phyloP scores from a whole-genome alignment of 441 rosid species.

The Metrosideros polymorpha region DNA sequence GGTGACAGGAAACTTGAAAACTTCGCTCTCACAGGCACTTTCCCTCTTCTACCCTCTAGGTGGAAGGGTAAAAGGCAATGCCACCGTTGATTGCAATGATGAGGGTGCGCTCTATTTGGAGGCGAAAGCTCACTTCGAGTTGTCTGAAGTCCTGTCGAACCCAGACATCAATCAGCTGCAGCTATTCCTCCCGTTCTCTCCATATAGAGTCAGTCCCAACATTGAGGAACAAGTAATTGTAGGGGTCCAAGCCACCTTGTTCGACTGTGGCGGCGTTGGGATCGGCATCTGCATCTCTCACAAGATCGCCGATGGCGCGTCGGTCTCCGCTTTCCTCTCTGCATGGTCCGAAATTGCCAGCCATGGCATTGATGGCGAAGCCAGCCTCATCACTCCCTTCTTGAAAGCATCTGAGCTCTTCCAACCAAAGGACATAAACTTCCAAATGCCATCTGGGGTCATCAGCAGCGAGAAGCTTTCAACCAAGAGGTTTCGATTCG shows the following conservation, averaged over 20 bases:
- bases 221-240: neutral
- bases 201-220: neutral
- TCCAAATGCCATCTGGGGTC: neutral
- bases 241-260: slow-evolving; percentile 2
- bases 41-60: neutral
- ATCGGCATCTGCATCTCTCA: slow-evolving; percentile 3
- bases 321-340: neutral
- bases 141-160: slow-evolving; percentile 12
- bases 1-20: neutral
- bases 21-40: neutral
- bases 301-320: slow-evolving; percentile 2
- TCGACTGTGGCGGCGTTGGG: slow-evolving; percentile 8
- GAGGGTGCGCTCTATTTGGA: neutral
- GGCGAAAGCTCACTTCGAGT: neutral
- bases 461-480: neutral
- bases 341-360: neutral
- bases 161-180: slow-evolving; percentile 2
- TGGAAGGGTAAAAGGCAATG: neutral
- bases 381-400: neutral
- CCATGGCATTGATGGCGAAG: neutral
- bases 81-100: neutral
- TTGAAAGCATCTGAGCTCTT: neutral
- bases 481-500: neutral
- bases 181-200: slow-evolving; percentile 12
- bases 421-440: neutral